A percentile compares a stretch with the other conserved stretches of the same genome.
Conservation (phyloP, 202 grass and related monocot species). For the Brachypodium distachyon region DNA sequence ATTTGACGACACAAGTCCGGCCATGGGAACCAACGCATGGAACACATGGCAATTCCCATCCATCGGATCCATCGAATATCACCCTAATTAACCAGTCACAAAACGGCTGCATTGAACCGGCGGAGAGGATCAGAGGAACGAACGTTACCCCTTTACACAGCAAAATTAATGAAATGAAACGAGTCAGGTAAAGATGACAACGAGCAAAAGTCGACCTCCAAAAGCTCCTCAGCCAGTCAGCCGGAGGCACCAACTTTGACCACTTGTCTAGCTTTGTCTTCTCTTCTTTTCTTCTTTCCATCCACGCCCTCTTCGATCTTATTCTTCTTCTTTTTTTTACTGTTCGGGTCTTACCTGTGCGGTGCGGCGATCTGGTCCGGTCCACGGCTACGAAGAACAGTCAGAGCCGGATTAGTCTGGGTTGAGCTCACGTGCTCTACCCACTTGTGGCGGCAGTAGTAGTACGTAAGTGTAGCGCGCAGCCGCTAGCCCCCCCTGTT, state of each 20-base stretch:
- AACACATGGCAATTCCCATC: background rate
- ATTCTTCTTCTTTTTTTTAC: background rate
- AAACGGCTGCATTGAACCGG: conserved; percentile 10
- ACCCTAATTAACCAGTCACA: background rate
- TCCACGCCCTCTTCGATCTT: too few species aligned
- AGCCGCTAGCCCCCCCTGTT: background rate
- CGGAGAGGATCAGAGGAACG: background rate
- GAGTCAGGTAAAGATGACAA: too few species aligned
- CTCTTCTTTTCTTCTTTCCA: too few species aligned
- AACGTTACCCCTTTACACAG: too few species aligned
- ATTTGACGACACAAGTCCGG: background rate
- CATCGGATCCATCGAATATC: background rate
- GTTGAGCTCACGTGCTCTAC: conserved; percentile 7
- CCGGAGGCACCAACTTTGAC: background rate
- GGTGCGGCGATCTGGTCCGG: background rate
- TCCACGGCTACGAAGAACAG: conserved; percentile 9
- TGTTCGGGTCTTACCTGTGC: background rate
- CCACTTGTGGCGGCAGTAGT: background rate
- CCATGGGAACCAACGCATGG: background rate
- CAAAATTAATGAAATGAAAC: too few species aligned
- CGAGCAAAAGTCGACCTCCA: background rate
- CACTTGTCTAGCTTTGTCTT: background rate
- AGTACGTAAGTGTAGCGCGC: background rate
- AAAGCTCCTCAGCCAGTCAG: background rate
- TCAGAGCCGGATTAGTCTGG: background rate